Percentiles rank a stretch among this genome's conserved stretches.
Evolutionary conservation across 31 red algal species (phyloP).

Genomic region (Odonthalia washingtoniensis): DNA sequence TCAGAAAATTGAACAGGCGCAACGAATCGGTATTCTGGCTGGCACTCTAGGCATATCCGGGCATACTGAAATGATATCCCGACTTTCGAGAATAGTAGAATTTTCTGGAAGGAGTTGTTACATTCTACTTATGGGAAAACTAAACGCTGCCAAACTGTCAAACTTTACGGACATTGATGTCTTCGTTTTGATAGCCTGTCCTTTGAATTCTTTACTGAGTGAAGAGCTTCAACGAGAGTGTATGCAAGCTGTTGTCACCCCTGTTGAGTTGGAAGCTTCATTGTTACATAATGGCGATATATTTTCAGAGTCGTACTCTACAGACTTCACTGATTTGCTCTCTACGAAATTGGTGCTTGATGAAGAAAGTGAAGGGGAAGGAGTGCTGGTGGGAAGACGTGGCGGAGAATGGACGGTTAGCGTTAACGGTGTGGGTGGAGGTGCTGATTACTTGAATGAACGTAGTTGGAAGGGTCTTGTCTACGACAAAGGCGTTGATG

Average conservation of each 20-base stretch:
- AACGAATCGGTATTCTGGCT: conserved; percentile 74
- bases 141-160: conserved; percentile 70
- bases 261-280: conserved; percentile 73
- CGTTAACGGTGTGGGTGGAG: conserved; percentile 30
- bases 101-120: conserved; percentile 53
- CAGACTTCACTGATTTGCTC: conserved; percentile 59
- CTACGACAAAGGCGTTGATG: conserved; percentile 49
- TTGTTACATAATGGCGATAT: conserved; percentile 59
- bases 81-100: conserved; percentile 40
- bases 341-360: not conserved
- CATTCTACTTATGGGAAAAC: conserved; percentile 77
- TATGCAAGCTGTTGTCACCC: conserved; percentile 70
- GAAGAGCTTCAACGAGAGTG: conserved; percentile 52
- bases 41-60: conserved; percentile 69
- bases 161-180: conserved; percentile 87
- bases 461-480: conserved; percentile 62
- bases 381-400: conserved; percentile 5
- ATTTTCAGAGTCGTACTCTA: conserved; percentile 49
- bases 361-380: not conserved
- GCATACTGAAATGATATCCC: conserved; percentile 53
- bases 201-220: conserved; percentile 67
- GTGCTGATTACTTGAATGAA: conserved; percentile 47
- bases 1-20: conserved; percentile 46
- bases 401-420: conserved; percentile 47
- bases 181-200: conserved; percentile 87